A percentile compares a stretch with the other conserved stretches of the same genome.
Evolutionary conservation across 176 grass and related monocot genomes (phyloP).

Genomic region (Triticum urartu): DNA sequence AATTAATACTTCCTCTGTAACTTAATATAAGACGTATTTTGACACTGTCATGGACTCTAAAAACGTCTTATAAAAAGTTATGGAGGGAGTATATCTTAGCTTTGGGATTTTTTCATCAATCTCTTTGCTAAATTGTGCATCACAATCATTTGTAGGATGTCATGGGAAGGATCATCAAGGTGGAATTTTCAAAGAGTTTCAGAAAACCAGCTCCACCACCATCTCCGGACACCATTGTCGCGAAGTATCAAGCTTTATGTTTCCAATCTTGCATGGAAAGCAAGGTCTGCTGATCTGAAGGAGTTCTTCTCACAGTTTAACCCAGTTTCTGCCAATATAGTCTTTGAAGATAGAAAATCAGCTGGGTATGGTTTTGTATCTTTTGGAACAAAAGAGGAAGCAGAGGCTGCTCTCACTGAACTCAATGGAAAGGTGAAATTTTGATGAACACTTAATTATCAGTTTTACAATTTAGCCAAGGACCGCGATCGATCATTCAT

Average conservation of each 20-base stretch:
- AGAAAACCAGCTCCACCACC: conserved; percentile 61
- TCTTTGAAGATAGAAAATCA: conserved; percentile 68
- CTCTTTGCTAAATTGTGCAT: conserved; percentile 13
- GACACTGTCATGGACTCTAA: too few species aligned
- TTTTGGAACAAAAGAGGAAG: conserved; percentile 77
- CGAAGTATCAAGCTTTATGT: conserved; percentile 71
- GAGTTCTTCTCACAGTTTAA: conserved; percentile 70
- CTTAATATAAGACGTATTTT: too few species aligned
- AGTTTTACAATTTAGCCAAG: conserved; percentile 18
- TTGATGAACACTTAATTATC: not conserved
- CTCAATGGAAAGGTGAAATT: conserved; percentile 80
- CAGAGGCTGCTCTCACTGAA: conserved; percentile 67
- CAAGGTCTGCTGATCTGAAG: conserved; percentile 58
- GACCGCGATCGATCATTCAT: conserved; percentile 6
- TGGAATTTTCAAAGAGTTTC: conserved; percentile 81
- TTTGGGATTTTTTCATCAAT: not conserved
- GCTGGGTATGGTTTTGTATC: conserved; percentile 91
- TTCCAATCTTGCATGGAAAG: conserved; percentile 97
- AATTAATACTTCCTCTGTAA: not conserved
- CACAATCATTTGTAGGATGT: conserved; percentile 52
- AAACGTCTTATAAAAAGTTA: too few species aligned
- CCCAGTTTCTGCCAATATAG: conserved; percentile 57
- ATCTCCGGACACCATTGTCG: conserved; percentile 36
- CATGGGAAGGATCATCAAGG: conserved; percentile 67
- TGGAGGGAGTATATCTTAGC: not conserved